phyloP scores from a whole-genome alignment of 495 filamentous ascomycete species.

The Astrothelium macrocarpum region DNA sequence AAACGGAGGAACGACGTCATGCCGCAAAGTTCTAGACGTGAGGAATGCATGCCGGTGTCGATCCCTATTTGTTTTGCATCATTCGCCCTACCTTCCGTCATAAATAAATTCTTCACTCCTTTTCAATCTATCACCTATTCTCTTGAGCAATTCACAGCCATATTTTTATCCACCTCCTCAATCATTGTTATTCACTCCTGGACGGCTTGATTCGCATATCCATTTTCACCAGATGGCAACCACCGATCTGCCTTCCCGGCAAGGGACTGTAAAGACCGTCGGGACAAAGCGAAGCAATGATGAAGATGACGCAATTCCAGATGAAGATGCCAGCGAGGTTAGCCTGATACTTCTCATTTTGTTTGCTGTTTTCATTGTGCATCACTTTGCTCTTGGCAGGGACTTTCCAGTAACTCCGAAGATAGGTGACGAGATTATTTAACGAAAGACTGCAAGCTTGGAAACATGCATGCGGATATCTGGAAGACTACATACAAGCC shows the following conservation, averaged over 20 bases:
- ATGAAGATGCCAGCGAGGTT: slow-evolving; percentile 71
- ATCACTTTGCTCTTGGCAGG: not conserved
- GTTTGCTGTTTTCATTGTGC: slow-evolving; percentile 5
- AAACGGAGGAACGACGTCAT: slow-evolving; percentile 3
- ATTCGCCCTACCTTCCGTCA: not conserved
- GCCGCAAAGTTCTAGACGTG: not conserved
- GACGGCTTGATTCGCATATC: too few species aligned
- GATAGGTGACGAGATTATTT: slow-evolving; percentile 47
- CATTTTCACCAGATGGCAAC: too few species aligned
- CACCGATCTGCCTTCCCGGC: slow-evolving; percentile 3
- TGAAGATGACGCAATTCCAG: slow-evolving; percentile 57
- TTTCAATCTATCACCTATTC: not conserved
- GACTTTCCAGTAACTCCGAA: not conserved
- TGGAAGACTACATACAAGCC: slow-evolving; percentile 77
- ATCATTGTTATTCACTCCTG: too few species aligned
- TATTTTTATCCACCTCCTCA: too few species aligned
- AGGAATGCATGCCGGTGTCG: not conserved
- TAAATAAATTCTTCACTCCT: not conserved
- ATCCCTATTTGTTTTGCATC: slow-evolving; percentile 6
- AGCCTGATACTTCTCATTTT: not conserved
- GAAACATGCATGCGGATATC: slow-evolving; percentile 85
- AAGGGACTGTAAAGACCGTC: slow-evolving; percentile 20
- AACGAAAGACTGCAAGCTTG: slow-evolving; percentile 80
- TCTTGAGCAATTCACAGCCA: too few species aligned
- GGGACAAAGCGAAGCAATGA: slow-evolving; percentile 17